These are phyloP conservation scores for Corylus americana DNA, from an alignment of 306 rosid genomes.

Conservation along the genomic window DNA sequence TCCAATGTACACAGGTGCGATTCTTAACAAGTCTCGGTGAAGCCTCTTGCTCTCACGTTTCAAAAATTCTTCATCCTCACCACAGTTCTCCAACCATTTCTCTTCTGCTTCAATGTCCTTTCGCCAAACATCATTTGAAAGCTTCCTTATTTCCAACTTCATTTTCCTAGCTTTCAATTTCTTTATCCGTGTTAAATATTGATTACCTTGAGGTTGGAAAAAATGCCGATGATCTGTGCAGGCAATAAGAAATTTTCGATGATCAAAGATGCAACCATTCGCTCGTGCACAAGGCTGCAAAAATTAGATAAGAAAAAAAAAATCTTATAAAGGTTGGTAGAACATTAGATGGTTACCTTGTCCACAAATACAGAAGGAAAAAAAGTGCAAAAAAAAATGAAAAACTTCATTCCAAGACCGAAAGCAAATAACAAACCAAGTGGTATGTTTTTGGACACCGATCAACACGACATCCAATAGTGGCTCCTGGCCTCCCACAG, in stretches of 20 bases:
- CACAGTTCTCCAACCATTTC: conserved; percentile 97
- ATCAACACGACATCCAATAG: conserved; percentile 97
- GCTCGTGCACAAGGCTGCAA: conserved; percentile 98
- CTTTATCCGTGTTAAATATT: conserved; percentile 65
- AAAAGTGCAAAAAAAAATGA: conserved; percentile 3
- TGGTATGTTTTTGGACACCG: conserved; percentile 96
- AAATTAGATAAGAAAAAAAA: conserved; percentile 22
- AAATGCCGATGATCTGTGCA: conserved; percentile 92
- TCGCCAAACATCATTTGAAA: conserved; percentile 72
- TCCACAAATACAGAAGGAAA: conserved; percentile 22
- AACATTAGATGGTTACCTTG: conserved; percentile 1
- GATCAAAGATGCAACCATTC: conserved; percentile 91
- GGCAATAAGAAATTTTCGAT: conserved; percentile 96
- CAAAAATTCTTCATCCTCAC: conserved; percentile 99
- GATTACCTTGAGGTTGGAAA: conserved; percentile 80
- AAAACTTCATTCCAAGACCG: conserved; percentile 17
- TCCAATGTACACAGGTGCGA: conserved; percentile 93
- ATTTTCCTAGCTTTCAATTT: conserved; percentile 82
- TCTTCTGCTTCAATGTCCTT: conserved; percentile 94
- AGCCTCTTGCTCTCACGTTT: conserved; percentile 98
- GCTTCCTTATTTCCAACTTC: conserved; percentile 81
- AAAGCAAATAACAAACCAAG: conserved; percentile 64
- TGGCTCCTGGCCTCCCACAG: conserved; percentile 95
- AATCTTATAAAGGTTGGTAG: conserved; percentile 18
- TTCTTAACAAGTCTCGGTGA: conserved; percentile 92